Conservation (phyloP, 176 grass and related monocot genomes). For the Miscanthus lutarioriparius region DNA sequence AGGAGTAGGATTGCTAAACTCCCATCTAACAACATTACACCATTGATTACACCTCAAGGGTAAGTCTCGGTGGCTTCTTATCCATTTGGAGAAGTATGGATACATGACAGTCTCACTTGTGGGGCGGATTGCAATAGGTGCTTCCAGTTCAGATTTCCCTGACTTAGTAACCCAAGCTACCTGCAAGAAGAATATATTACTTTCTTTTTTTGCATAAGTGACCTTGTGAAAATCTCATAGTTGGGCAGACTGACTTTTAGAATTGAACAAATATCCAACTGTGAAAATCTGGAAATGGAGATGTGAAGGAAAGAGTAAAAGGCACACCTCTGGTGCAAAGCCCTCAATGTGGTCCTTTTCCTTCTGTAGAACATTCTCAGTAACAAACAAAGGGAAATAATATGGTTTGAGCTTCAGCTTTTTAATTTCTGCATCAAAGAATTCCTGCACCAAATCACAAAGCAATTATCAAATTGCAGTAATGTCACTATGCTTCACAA, state of each 20-base stretch:
- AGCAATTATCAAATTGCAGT: conserved; percentile 1
- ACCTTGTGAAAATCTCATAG: background rate
- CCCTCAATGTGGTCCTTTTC: conserved; percentile 99
- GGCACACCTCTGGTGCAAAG: conserved; percentile 88
- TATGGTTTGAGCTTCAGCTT: conserved; percentile 84
- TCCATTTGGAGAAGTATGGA: conserved; percentile 97
- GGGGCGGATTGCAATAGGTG: conserved; percentile 80
- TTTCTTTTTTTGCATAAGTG: background rate
- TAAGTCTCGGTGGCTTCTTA: conserved; percentile 78
- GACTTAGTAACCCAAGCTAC: conserved; percentile 83
- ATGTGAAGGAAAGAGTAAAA: conserved; percentile 15
- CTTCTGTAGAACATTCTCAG: conserved; percentile 92
- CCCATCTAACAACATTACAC: conserved; percentile 91
- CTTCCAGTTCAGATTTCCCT: conserved; percentile 76
- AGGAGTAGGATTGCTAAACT: conserved; percentile 80
- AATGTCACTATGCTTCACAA: background rate
- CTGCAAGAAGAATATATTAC: conserved; percentile 37
- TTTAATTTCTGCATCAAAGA: conserved; percentile 94
- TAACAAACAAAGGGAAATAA: conserved; percentile 98
- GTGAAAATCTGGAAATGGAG: background rate
- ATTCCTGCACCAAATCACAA: conserved; percentile 58
- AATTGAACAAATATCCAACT: background rate
- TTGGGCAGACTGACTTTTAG: background rate
- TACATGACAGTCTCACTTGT: conserved; percentile 94
- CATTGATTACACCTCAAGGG: conserved; percentile 86